Evolutionary conservation across 2,329 filamentous ascomycete species (phyloP).

Genomic region (Hypoxylon sp.): DNA sequence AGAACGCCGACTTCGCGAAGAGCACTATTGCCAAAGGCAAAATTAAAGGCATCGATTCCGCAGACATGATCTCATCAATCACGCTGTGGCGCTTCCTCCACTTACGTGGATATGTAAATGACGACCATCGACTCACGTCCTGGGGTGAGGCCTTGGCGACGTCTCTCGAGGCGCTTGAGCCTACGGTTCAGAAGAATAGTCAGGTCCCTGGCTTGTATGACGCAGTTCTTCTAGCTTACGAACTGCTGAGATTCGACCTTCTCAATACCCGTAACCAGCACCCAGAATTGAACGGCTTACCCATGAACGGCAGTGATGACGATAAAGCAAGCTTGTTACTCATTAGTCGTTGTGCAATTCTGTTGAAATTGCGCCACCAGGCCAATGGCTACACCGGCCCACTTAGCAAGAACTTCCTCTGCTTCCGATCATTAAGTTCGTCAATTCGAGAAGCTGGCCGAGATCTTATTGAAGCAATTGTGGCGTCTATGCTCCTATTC

Average conservation of each 20-base stretch:
- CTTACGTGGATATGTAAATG: constrained; percentile 86
- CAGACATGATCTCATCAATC: constrained; percentile 79
- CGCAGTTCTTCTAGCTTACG: constrained; percentile 84
- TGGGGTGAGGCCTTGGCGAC: constrained; percentile 87
- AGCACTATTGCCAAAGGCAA: constrained; percentile 75
- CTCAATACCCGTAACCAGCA: constrained; percentile 78
- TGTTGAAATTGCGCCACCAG: constrained; percentile 86
- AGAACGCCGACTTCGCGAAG: constrained; percentile 77
- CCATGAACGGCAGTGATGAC: constrained; percentile 73
- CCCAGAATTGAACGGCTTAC: constrained; percentile 68
- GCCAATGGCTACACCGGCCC: constrained; percentile 94
- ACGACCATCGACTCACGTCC: constrained; percentile 81
- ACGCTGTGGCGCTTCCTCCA: constrained; percentile 91
- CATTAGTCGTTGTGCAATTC: constrained; percentile 86
- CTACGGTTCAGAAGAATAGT: constrained; percentile 63
- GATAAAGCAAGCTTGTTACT: constrained; percentile 85
- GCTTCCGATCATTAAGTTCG: constrained; percentile 86
- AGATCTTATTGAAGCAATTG: constrained; percentile 86
- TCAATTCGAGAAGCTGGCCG: constrained; percentile 84
- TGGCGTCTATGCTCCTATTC: constrained; percentile 84
- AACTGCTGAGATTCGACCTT: constrained; percentile 84
- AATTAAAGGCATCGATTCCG: constrained; percentile 72
- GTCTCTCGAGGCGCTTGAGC: constrained; percentile 74
- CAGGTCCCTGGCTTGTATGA: constrained; percentile 75
- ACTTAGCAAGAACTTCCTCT: constrained; percentile 88